Evolutionary conservation across 2,329 filamentous ascomycete species (phyloP).

Genomic region (Aspergillus amoenus): DNA sequence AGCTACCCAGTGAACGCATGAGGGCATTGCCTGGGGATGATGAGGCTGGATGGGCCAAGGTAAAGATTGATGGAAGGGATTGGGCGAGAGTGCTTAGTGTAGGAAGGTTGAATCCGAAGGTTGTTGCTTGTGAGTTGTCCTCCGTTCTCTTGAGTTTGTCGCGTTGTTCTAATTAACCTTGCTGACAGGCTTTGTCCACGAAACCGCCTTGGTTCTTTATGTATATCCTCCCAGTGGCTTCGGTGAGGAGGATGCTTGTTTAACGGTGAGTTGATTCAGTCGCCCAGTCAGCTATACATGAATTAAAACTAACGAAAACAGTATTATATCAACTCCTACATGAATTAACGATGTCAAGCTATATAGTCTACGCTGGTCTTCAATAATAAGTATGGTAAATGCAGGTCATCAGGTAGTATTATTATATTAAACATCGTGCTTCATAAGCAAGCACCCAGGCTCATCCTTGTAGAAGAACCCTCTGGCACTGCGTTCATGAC

Average conservation of each 20-base stretch:
- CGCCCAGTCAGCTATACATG: no score
- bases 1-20: conserved; percentile 81
- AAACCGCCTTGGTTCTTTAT: conserved; percentile 47
- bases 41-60: conserved; percentile 81
- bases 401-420: conserved; percentile 11
- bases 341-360: conserved; percentile 20
- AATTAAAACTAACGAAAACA: conserved; percentile 15
- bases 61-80: conserved; percentile 88
- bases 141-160: background rate
- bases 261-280: conserved; percentile 39
- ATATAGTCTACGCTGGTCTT: background rate
- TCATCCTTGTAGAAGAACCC: conserved; percentile 12
- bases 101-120: conserved; percentile 80
- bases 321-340: conserved; percentile 49
- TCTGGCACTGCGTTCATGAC: background rate
- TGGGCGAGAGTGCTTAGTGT: conserved; percentile 95
- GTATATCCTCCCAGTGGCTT: conserved; percentile 45
- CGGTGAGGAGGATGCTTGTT: conserved; percentile 45
- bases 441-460: conserved; percentile 7
- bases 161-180: conserved; percentile 2
- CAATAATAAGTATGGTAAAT: conserved; percentile 1
- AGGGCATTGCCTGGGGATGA: conserved; percentile 64
- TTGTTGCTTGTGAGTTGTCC: conserved; percentile 74
- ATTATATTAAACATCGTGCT: conserved; percentile 17
- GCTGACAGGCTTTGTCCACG: conserved; percentile 43